A percentile compares a stretch with the other conserved stretches of the same genome.
Conservation (phyloP, 1,284 basidiomycete species). For the Wolfiporia cocos region DNA sequence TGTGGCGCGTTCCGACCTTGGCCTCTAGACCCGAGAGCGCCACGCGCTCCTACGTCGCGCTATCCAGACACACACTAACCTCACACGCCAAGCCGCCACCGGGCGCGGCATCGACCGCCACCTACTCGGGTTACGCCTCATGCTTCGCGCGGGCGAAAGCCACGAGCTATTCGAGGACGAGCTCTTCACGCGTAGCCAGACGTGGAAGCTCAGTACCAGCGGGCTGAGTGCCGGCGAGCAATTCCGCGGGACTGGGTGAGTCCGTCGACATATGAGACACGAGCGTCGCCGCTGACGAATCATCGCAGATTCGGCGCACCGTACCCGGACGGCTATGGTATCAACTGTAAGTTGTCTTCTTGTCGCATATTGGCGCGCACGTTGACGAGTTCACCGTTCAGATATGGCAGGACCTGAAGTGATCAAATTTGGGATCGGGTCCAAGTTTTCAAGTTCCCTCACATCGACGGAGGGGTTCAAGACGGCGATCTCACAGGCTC, state of each 20-base stretch:
- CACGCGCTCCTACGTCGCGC: conserved; percentile 58
- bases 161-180: conserved; percentile 71
- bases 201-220: conserved; percentile 92
- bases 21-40: conserved; percentile 11
- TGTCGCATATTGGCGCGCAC: not conserved
- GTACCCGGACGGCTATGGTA: conserved; percentile 85
- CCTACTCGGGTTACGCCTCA: conserved; percentile 77
- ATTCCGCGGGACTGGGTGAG: conserved; percentile 87
- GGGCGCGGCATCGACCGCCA: conserved; percentile 92
- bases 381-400: conserved; percentile 24
- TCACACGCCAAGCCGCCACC: conserved; percentile 77
- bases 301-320: conserved; percentile 63
- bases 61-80: conserved; percentile 65
- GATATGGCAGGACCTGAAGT: conserved; percentile 79
- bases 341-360: conserved; percentile 67
- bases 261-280: no score
- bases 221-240: conserved; percentile 83
- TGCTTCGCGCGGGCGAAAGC: conserved; percentile 44
- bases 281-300: not conserved
- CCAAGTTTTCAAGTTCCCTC: conserved; percentile 65
- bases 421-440: conserved; percentile 95
- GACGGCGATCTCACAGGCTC: conserved; percentile 56
- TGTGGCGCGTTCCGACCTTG: no score
- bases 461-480: conserved; percentile 78
- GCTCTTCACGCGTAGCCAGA: conserved; percentile 71